These are phyloP conservation scores for Boletus vinaceobasis DNA, from an alignment of 768 basidiomycete genomes.

Conservation along the genomic window DNA sequence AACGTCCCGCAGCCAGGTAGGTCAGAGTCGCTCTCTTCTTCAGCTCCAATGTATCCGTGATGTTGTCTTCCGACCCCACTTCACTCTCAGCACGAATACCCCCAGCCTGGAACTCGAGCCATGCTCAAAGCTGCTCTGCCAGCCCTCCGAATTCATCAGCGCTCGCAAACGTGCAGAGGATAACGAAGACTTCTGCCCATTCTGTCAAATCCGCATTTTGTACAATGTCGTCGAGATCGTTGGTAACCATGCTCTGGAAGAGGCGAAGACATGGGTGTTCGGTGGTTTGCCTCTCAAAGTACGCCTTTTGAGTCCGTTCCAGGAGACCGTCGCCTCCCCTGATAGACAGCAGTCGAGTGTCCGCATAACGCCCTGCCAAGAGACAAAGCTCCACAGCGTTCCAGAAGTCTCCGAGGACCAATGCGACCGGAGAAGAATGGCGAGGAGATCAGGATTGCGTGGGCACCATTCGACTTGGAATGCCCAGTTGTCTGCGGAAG, in stretches of 20 bases:
- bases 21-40: conserved; percentile 90
- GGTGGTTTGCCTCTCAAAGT: conserved; percentile 81
- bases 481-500: conserved; percentile 91
- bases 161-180: conserved; percentile 89
- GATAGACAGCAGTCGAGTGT: conserved; percentile 91
- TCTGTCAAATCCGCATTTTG: conserved; percentile 94
- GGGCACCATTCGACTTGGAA: conserved; percentile 98
- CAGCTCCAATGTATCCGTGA: conserved; percentile 39
- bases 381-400: conserved; percentile 90
- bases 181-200: conserved; percentile 96
- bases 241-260: conserved; percentile 90
- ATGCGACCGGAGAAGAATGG: conserved; percentile 91
- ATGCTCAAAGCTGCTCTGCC: conserved; percentile 86
- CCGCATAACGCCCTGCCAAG: conserved; percentile 85
- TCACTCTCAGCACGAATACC: conserved; percentile 50
- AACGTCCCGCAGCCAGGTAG: conserved; percentile 84
- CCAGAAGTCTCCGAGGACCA: conserved; percentile 94
- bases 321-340: conserved; percentile 87
- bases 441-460: conserved; percentile 82
- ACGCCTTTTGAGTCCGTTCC: conserved; percentile 84
- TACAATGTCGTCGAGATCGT: conserved; percentile 90
- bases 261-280: conserved; percentile 85
- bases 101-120: conserved; percentile 83
- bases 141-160: conserved; percentile 83
- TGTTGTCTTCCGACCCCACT: conserved; percentile 40